Evolutionary conservation across 2,329 filamentous ascomycete species (phyloP).

Genomic region (Aspergillus udagawae): DNA sequence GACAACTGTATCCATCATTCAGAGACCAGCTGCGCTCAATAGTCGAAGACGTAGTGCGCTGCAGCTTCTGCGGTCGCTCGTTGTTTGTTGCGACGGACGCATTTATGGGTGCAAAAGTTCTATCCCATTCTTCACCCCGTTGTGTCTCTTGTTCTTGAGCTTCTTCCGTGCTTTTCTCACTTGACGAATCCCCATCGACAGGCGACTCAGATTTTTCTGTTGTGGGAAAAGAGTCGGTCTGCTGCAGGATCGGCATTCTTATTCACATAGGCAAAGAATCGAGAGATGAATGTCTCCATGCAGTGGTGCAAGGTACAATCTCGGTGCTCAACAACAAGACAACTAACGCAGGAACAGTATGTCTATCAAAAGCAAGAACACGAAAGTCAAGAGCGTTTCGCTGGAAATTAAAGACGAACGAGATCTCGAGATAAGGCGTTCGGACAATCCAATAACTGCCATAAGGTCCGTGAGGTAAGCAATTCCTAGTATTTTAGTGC

Average conservation of each 20-base stretch:
- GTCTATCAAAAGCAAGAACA: not conserved
- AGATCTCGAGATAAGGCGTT: not conserved
- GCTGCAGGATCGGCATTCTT: slow-evolving; percentile 8
- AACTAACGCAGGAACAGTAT: not conserved
- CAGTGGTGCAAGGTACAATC: not conserved
- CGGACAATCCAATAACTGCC: not conserved
- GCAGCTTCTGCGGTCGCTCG: slow-evolving; percentile 17
- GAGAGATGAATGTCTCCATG: not conserved
- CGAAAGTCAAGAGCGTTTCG: not conserved
- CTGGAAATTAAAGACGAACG: not conserved
- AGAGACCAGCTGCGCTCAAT: slow-evolving; percentile 33
- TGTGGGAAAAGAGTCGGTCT: slow-evolving; percentile 1
- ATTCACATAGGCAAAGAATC: not conserved
- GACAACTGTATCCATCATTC: slow-evolving; percentile 32
- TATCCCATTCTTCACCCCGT: slow-evolving; percentile 7
- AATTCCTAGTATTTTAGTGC: not conserved
- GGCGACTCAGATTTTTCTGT: not conserved
- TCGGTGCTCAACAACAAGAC: not conserved
- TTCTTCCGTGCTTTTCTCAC: slow-evolving; percentile 3
- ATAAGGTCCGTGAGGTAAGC: not conserved
- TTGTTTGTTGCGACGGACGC: slow-evolving; percentile 9
- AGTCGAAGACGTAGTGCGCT: slow-evolving; percentile 21
- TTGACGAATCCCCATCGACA: slow-evolving; percentile 9
- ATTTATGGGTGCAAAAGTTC: slow-evolving; percentile 22
- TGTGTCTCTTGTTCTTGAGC: slow-evolving; percentile 6